Percentiles rank a stretch among this genome's conserved stretches.
These are phyloP conservation scores for Grosmannia serpens DNA, from an alignment of 2,329 filamentous ascomycete species.

Conservation along the genomic window DNA sequence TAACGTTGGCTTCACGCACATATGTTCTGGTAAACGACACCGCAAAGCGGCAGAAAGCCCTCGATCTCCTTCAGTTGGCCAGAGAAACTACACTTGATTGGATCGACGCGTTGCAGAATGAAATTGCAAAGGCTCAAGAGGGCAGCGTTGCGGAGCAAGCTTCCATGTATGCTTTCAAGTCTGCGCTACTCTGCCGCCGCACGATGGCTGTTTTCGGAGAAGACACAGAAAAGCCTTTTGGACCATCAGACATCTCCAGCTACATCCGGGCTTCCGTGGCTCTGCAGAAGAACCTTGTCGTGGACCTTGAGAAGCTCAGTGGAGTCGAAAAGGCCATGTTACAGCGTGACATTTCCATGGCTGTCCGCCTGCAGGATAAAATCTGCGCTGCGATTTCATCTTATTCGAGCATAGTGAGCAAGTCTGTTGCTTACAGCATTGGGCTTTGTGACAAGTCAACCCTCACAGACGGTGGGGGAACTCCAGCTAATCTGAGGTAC, in stretches of 20 bases:
- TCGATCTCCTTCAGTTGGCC: constrained; percentile 25
- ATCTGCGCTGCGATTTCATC: neutral
- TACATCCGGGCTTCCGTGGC: constrained; percentile 5
- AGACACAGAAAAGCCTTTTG: neutral
- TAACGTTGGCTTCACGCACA: constrained; percentile 36
- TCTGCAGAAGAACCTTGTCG: constrained; percentile 7
- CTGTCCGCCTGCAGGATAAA: neutral
- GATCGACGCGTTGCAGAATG: constrained; percentile 33
- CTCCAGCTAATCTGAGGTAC: neutral
- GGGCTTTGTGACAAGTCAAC: neutral
- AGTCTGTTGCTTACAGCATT: neutral
- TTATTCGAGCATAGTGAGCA: neutral
- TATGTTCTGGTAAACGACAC: constrained; percentile 14
- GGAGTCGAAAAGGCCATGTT: neutral
- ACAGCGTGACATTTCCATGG: neutral
- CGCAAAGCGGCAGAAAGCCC: constrained; percentile 10
- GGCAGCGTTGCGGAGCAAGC: constrained; percentile 24
- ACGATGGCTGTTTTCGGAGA: constrained; percentile 18
- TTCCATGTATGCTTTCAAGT: constrained; percentile 36
- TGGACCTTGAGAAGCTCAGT: neutral
- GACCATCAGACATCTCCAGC: neutral
- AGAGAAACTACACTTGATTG: constrained; percentile 35
- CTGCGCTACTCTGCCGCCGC: constrained; percentile 42
- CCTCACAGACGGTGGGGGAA: neutral
- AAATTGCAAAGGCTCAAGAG: constrained; percentile 28